Evolutionary conservation across 257 asterid genomes (phyloP), one percentile per base, ranked within the genome.

Genomic region (Solanum chilense): DNA sequence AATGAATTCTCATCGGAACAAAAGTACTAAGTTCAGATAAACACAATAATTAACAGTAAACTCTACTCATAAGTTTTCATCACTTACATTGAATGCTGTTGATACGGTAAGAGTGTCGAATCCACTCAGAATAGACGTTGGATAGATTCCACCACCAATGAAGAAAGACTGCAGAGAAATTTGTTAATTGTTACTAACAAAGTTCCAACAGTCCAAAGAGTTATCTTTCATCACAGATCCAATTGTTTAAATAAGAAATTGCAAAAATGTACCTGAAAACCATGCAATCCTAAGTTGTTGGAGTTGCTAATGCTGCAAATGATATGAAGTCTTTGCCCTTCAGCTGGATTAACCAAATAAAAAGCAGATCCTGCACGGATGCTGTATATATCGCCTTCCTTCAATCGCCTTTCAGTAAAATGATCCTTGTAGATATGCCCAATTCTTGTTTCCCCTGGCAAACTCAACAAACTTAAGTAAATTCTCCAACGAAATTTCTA

Each of bases 291-390:
- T 14, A 92, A 68, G 91, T 90, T 94, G 25, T 92, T 83, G 1
- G 98, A 90, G 3, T 95, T 87, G 73, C 90, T 93, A 60, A 95
- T 94, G 92, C 98, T 91, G 96, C 98, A 94, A 85, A 97, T 88
- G 0, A 93, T 66, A 14, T 93, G 95, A 82, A 97, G 98, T 90
- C 93, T 91, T 44, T 94, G 97, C 2, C 96, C 96, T 39, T 93
- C 91, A 0, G 91, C 97, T 9, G 88, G 73, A 37, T 97, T 97
- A 27, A 91, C 88, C 60, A 97, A 27, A 87, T 97, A 97, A 89
- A 97, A 97, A n/a, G 98, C 92, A 1, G 97, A 93, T 2, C 99
- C 99, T 0, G 99, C 95, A 13, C 41, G 93, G 41, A 97, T 92
- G 49, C 94, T 88, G 85, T 94, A 95, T 9, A 97, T 87, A 90